Base-by-base conservation (phyloP, 345 rosid genomes). In the Salix suchowensis region DNA sequence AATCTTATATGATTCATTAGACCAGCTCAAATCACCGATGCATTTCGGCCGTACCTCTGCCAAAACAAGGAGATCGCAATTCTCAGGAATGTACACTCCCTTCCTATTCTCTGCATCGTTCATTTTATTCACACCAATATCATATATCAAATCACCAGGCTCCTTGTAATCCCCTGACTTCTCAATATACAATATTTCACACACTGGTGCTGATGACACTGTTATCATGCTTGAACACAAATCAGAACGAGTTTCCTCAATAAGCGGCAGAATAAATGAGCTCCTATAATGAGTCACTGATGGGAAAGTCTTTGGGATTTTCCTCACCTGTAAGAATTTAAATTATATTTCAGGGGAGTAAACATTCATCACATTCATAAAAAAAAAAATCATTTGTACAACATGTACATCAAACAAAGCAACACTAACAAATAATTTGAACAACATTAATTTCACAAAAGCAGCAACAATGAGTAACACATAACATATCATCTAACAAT, bases 191-290 rank as follows among this genome's bases (percentile, higher is more conserved):
- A 15, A 8, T 54, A 71, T 54, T 71, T 71, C 65, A 71, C 46
- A 14, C 16, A 64, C 9, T 13, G 42, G 42, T 50, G 74, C 23
- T 10, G 2, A 12, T 7, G 74, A 71, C 65, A 71, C 18, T 12
- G 18, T 19, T 19, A 21, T 52, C 18, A 71, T 10, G 28, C 65
- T 71, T 32, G 42, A 55, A 71, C 30, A 32, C 46, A 71, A 32
- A 52, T 54, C 66, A 50, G 26, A 2, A 54, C 65, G 74, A 8
- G 74, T 71, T 71, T 54, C 74, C 24, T 71, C 74, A 19, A 71
- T 16, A 16, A 71, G 74, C 26, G 74, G 74, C 48, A 8, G 34
- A 52, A 50, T 54, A 21, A 52, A 71, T 5, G 74, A 52, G 44
- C 54, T 52, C 66, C 55, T 71, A 55, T 71, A 71, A 30, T 54